Percentiles rank a stretch among this genome's conserved stretches.
Conservation (phyloP, 208 protist species). For the Acanthamoeba sp. region DNA sequence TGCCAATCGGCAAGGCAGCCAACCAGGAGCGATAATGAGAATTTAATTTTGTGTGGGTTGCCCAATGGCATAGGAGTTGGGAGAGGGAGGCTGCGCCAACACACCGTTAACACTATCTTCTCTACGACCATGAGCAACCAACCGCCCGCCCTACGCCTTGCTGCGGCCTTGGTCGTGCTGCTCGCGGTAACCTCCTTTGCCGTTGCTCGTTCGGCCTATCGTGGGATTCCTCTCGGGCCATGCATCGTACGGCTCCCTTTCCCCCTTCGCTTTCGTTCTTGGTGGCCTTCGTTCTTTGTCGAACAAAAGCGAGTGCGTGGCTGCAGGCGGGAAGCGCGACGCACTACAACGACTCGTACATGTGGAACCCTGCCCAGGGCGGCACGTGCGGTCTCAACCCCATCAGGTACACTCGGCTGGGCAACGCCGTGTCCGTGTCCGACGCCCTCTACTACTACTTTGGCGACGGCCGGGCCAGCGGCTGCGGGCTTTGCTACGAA, state of each 20-base stretch:
- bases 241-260: not conserved
- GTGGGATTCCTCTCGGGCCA: not conserved
- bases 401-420: slow-evolving; percentile 1
- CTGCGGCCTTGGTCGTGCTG: no score
- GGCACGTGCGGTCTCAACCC: slow-evolving; percentile 23
- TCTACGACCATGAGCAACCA: no score
- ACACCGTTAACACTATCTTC: no score
- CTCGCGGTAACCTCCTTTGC: not conserved
- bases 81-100: no score
- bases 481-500: slow-evolving; percentile 11
- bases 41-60: no score
- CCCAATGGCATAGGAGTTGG: no score
- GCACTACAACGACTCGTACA: slow-evolving; percentile 43
- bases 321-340: not conserved
- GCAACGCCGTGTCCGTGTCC: not conserved
- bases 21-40: no score
- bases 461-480: not conserved
- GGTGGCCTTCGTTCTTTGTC: not conserved
- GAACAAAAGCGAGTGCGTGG: not conserved
- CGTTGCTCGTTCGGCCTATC: not conserved
- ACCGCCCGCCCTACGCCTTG: no score
- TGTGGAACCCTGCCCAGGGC: not conserved
- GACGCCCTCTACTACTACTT: not conserved
- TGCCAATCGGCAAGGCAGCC: no score
- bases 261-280: not conserved